These are phyloP conservation scores for Globisporangium irregulare DNA, from an alignment of 352 stramenopile genomes.

Conservation along the genomic window DNA sequence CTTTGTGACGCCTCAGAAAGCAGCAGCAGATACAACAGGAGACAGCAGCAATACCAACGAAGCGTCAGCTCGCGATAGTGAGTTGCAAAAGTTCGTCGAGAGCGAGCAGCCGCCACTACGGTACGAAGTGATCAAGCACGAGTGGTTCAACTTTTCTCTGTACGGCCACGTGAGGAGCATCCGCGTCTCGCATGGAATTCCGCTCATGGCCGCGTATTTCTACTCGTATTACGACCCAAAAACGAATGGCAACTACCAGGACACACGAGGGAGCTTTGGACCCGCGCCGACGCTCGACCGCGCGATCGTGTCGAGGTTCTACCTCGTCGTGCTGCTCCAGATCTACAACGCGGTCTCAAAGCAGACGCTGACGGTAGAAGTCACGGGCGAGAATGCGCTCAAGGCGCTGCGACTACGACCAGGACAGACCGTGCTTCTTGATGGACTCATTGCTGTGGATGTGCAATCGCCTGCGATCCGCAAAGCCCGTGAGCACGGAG, in stretches of 20 bases:
- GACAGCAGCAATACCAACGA: not conserved
- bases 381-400: constrained; percentile 47
- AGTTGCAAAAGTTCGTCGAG: constrained; percentile 8
- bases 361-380: constrained; percentile 39
- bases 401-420: constrained; percentile 36
- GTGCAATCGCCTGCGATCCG: constrained; percentile 24
- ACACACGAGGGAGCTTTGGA: constrained; percentile 8
- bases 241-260: constrained; percentile 29
- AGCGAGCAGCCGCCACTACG: constrained; percentile 22
- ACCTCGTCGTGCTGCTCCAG: constrained; percentile 55
- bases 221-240: constrained; percentile 67
- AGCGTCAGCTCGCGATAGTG: constrained; percentile 2
- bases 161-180: constrained; percentile 52
- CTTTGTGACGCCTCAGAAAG: constrained; percentile 24
- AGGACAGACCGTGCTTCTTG: constrained; percentile 51
- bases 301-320: constrained; percentile 61
- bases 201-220: constrained; percentile 66
- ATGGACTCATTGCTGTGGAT: constrained; percentile 55
- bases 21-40: not conserved
- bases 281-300: constrained; percentile 30
- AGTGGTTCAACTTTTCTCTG: constrained; percentile 49
- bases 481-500: constrained; percentile 22
- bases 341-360: constrained; percentile 50
- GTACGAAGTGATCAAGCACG: constrained; percentile 29
- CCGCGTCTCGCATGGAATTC: constrained; percentile 54